Percentiles rank a stretch among this genome's conserved stretches.
phyloP scores from a whole-genome alignment of 2,329 filamentous ascomycete genomes.

The Neophaeococcomyces mojaviensis region DNA sequence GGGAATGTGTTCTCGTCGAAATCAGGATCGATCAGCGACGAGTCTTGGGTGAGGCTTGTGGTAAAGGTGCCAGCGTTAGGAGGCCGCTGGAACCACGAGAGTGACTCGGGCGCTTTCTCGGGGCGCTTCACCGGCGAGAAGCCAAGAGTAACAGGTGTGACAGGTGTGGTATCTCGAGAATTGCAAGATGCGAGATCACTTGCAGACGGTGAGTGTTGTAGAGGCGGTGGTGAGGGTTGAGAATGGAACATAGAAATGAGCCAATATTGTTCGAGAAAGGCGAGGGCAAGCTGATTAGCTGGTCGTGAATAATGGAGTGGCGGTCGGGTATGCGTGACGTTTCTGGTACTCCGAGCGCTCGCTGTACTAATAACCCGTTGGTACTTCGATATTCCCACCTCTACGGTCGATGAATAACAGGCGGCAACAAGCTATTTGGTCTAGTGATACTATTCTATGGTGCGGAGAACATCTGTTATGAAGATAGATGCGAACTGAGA shows the following conservation, averaged over 20 bases:
- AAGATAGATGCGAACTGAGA: too few species aligned
- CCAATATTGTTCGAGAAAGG: neutral
- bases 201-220: slow-evolving; percentile 44
- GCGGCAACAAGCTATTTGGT: too few species aligned
- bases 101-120: slow-evolving; percentile 36
- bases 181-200: slow-evolving; percentile 43
- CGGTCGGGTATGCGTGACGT: neutral
- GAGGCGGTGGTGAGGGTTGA: slow-evolving; percentile 43
- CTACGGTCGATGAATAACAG: too few species aligned
- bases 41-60: slow-evolving; percentile 32
- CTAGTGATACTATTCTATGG: too few species aligned
- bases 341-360: too few species aligned
- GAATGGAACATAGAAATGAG: slow-evolving; percentile 44
- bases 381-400: too few species aligned
- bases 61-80: slow-evolving; percentile 31
- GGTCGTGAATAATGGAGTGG: neutral
- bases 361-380: too few species aligned
- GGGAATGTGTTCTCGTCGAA: slow-evolving; percentile 32
- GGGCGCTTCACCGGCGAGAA: slow-evolving; percentile 35
- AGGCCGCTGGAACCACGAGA: slow-evolving; percentile 40
- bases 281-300: neutral
- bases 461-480: too few species aligned
- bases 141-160: slow-evolving; percentile 44
- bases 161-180: slow-evolving; percentile 42
- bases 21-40: slow-evolving; percentile 27